Evolutionary conservation across 1,284 basidiomycete genomes (phyloP), one percentile per base, ranked within the genome.

Genomic region (Microbotryum violaceum): DNA sequence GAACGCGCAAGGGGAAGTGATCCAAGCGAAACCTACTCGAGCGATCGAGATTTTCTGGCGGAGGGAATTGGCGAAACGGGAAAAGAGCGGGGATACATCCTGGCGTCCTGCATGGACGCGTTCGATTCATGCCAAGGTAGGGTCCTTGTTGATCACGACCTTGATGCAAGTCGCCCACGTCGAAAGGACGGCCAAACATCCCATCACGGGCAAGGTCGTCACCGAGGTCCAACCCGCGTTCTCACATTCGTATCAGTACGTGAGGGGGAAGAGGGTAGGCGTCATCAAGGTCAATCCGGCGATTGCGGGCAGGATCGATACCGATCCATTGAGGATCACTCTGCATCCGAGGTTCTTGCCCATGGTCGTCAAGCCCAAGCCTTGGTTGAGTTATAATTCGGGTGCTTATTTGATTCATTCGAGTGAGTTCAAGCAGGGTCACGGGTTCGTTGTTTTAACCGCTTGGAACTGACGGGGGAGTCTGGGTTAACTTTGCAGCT

Each of bases 281-380:
- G 85, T 97, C 46, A 87, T 97, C 74, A 85, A 85, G 73, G 77
- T 96, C 62, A 97, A 97, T 75, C 85, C 87, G 2, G 83, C 81
- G 2, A 86, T 98, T 12, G 80, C 85, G 2, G 83, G 87, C 23
- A 82, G 87, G 3, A 79, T 98, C 62, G 85, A 89, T 9, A 85
- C 83, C 64, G 93, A 97, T 68, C 80, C 79, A 45, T 74, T 93
- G 6, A 78, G 80, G n/a, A 83, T 86, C 57, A 85, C 88, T 0
- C 78, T 97, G 12, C 91, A 94, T 75, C 91, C 94, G 18, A 87
- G 93, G 9, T 90, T 96, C 75, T 80, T 98, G 51, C 94, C 94
- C 9, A 98, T 98, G 94, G 81, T 98, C 2, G 84, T 96, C 25
- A 86, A 85, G 62, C 94, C 96, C 1, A 86, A 86, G 69, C 88